These are phyloP conservation scores for Floccularia luteovirens DNA, from an alignment of 768 basidiomycete genomes.

Conservation along the genomic window DNA sequence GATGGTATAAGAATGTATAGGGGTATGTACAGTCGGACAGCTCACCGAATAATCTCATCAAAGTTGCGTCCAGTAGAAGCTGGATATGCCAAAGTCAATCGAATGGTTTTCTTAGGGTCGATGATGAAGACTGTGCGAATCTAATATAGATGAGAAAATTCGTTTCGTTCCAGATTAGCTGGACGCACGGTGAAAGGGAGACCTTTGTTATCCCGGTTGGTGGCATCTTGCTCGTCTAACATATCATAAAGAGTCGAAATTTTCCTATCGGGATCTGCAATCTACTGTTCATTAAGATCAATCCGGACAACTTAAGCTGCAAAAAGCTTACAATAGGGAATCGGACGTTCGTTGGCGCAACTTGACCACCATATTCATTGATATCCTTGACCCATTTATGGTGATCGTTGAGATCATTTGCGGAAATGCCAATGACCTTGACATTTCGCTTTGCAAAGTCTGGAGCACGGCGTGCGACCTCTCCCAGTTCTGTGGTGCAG, in stretches of 20 bases:
- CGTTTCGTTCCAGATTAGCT: not conserved
- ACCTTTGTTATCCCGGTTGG: conserved; percentile 80
- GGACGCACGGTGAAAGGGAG: conserved; percentile 88
- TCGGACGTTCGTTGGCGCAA: conserved; percentile 64
- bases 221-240: conserved; percentile 93
- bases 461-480: conserved; percentile 78
- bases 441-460: conserved; percentile 87
- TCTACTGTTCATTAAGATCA: conserved; percentile 34
- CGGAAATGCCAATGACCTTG: conserved; percentile 91
- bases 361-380: conserved; percentile 66
- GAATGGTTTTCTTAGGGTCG: conserved; percentile 94
- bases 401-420: conserved; percentile 84
- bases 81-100: conserved; percentile 86
- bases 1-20: not conserved
- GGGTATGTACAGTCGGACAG: too few species aligned
- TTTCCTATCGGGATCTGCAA: conserved; percentile 85
- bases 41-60: conserved; percentile 47
- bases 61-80: conserved; percentile 96
- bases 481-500: conserved; percentile 96
- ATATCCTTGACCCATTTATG: conserved; percentile 86
- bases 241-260: conserved; percentile 89
- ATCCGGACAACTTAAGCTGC: conserved; percentile 1
- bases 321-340: conserved; percentile 82
- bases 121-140: conserved; percentile 97
- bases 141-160: conserved; percentile 26